Evolutionary conservation across 2,329 filamentous ascomycete genomes (phyloP).

Genomic region (Nannizzia gypsea): DNA sequence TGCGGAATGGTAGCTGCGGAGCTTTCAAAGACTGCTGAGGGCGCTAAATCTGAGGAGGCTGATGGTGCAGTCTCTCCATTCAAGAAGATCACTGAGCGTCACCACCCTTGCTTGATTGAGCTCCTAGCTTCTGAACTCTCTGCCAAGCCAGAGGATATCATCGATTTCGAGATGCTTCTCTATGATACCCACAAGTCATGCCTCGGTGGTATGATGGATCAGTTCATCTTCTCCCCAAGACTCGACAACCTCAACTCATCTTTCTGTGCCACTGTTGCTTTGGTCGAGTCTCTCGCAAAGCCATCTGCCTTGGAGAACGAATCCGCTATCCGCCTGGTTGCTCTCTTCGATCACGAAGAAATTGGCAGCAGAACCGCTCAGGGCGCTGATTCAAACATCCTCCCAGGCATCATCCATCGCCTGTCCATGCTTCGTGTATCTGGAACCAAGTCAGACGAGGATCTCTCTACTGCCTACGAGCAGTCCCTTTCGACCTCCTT

Average conservation of each 20-base stretch:
- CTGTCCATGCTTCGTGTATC: constrained; percentile 65
- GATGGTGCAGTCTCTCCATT: constrained; percentile 56
- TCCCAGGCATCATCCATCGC: constrained; percentile 76
- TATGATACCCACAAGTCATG: constrained; percentile 90
- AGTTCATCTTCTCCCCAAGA: constrained; percentile 91
- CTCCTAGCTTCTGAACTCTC: constrained; percentile 71
- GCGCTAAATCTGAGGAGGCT: constrained; percentile 25
- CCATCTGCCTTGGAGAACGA: constrained; percentile 59
- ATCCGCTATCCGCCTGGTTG: constrained; percentile 73
- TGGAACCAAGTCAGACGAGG: constrained; percentile 39
- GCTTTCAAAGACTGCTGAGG: constrained; percentile 43
- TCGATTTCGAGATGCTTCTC: constrained; percentile 93
- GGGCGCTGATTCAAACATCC: constrained; percentile 81
- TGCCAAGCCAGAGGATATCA: constrained; percentile 56
- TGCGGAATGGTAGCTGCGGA: constrained; percentile 76
- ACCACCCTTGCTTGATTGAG: constrained; percentile 78
- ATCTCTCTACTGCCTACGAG: constrained; percentile 71
- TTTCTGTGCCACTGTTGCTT: constrained; percentile 75
- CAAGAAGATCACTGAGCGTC: constrained; percentile 64
- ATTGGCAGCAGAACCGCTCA: constrained; percentile 88
- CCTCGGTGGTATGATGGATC: constrained; percentile 79
- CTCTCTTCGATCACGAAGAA: constrained; percentile 96
- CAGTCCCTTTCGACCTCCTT: constrained; percentile 86
- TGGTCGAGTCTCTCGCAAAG: constrained; percentile 65
- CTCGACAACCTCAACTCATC: constrained; percentile 96